Evolutionary conservation across 2,329 filamentous ascomycete genomes (phyloP).

Genomic region (Botryosphaeria dothidea): DNA sequence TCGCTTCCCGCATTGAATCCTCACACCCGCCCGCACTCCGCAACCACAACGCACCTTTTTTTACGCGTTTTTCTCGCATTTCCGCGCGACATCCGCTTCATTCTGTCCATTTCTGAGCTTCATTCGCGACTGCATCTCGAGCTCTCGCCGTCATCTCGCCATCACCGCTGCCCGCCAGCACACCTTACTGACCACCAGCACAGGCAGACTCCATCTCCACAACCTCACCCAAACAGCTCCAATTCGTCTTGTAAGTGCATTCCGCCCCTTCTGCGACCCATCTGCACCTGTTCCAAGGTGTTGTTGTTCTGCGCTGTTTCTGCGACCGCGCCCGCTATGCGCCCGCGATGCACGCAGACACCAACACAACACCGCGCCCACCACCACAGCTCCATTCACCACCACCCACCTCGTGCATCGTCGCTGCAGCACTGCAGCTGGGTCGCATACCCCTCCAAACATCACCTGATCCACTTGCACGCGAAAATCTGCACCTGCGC

Average conservation of each 20-base stretch:
- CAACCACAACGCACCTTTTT: conserved; percentile 31
- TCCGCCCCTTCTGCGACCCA: not conserved
- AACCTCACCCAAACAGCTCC: conserved; percentile 22
- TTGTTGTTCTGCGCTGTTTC: conserved; percentile 17
- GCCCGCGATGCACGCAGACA: conserved; percentile 13
- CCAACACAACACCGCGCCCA: not conserved
- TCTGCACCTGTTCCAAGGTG: not conserved
- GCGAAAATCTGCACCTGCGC: not conserved
- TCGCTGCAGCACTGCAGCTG: not conserved
- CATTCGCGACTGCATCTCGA: conserved; percentile 32
- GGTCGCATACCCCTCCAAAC: not conserved
- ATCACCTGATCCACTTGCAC: conserved; percentile 1
- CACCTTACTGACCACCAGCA: not conserved
- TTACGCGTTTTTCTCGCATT: conserved; percentile 21
- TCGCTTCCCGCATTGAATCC: conserved; percentile 17
- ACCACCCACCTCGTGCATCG: not conserved
- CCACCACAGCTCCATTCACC: not conserved
- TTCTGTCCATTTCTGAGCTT: conserved; percentile 20
- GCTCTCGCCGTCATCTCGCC: conserved; percentile 10
- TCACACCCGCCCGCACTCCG: conserved; percentile 27
- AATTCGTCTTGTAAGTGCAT: conserved; percentile 27
- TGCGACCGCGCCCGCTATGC: conserved; percentile 19
- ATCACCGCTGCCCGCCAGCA: conserved; percentile 1
- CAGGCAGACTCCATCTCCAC: conserved; percentile 9
- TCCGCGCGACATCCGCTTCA: conserved; percentile 25